Conservation (phyloP, 2,329 filamentous ascomycete species). For the Rutstroemia sp. region DNA sequence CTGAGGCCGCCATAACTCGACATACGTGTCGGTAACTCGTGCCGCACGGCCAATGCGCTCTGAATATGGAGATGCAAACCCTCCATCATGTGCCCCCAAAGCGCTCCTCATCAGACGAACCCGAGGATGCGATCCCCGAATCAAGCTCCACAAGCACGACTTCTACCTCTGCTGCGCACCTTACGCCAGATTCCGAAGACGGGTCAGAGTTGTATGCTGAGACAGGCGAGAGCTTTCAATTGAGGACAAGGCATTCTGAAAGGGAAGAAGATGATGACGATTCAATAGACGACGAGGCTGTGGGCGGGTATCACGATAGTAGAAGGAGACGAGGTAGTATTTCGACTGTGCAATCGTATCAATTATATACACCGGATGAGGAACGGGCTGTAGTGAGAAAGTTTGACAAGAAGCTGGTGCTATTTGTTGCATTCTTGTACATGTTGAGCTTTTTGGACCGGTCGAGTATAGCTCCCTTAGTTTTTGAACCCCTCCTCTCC, state of each 20-base stretch:
- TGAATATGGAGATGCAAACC: constrained; percentile 11
- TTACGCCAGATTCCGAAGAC: neutral
- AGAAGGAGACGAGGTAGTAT: constrained; percentile 21
- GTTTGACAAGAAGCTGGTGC: constrained; percentile 69
- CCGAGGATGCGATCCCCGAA: constrained; percentile 11
- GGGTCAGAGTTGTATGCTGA: neutral
- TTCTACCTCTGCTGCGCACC: constrained; percentile 3
- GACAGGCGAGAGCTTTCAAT: neutral
- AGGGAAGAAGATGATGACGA: constrained; percentile 7
- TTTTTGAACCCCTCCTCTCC: neutral
- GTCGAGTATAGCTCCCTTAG: constrained; percentile 52
- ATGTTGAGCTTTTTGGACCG: constrained; percentile 80
- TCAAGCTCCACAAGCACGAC: constrained; percentile 14
- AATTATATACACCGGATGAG: constrained; percentile 59
- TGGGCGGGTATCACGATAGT: neutral
- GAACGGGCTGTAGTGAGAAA: constrained; percentile 64
- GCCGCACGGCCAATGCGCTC: neutral
- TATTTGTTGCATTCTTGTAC: constrained; percentile 77
- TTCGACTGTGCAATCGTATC: constrained; percentile 35
- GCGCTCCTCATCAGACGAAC: neutral
- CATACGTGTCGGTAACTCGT: neutral
- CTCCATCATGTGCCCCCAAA: constrained; percentile 2
- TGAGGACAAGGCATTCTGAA: neutral
- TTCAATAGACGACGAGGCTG: neutral
- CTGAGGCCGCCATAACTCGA: too few relatives aligned